Evolutionary conservation across 2,329 filamentous ascomycete species (phyloP), one percentile per base, ranked within the genome.

Genomic region (Hypoxylon sp.): DNA sequence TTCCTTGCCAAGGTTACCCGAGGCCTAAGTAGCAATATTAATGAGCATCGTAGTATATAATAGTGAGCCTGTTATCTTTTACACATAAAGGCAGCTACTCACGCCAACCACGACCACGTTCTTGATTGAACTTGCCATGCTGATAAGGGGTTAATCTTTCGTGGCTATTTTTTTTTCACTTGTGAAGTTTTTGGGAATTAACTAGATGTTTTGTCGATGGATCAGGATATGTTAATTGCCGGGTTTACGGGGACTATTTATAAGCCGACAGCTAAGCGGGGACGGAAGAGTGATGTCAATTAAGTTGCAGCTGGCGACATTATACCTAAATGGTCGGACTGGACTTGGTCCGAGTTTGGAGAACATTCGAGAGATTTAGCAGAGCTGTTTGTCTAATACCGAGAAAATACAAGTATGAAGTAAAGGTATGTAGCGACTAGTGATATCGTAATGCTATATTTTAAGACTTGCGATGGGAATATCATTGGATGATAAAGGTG

Each of bases 1-100:
- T 5, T 72, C 71, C 29, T 58, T 71, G 6, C 79, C 78, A 3
- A 80, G 47, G 48, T 73, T 77, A n/a, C 78, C 79, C 8, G 78
- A 78, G 1, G 72, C 78, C 78, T 79, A 48, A 9, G 42, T 11
- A 13, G 31, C 17, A 26, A 5, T 5, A 53, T 5, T 14, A 37
- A 22, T 58, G 3, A 44, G 24, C 33, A 39, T 55, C 22, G 19
- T 1, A 22, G 19, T 22, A 10, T 10, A 55, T n/a, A 22, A 52
- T 42, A 10, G 14, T 31, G 19, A 47, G 0, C 29, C 3, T 39
- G 6, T 26, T 29, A 14, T 35, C 19, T 8, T 26, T 47, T 6
- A 29, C 46, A 3, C 19, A 24, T 14, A 33, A 19, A n/a, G n/a
- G 6, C 13, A 11, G 2, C 14, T 17, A 73, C 74, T 65, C 61